Base-by-base conservation (phyloP, 768 basidiomycete species). In the Rossbeevera mucosa region DNA sequence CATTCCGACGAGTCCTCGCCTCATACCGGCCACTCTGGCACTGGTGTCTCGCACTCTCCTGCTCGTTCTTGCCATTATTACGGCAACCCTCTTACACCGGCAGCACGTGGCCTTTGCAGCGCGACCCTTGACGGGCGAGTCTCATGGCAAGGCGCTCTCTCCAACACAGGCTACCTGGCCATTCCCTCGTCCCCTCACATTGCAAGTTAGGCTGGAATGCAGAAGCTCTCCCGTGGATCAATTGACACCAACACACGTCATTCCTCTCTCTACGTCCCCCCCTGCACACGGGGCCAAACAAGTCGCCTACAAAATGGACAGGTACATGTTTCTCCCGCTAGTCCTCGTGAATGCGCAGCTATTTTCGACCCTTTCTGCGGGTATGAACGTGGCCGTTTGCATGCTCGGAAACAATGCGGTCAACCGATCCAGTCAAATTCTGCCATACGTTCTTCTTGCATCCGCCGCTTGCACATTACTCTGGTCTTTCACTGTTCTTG, bases 91-190 rank as follows among this genome's bases (percentile, higher is more conserved):
- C 13, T 51, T 55, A 36, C 52, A 44, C 14, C 51, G 43, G 42
- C 50, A 13, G 18, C 28, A 18, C 29, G 41, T 33, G 14, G 7
- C 45, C 13, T 7, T 25, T 16, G 28, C 41, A 16, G 28, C 31
- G 6, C 44, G 46, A 21, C 4, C 0, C 11, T 18, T 44, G 40
- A 31, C 30, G 21, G 36, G 48, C 18, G 48, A 47, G 6, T 41
- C 51, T 13, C 40, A 51, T 30, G 41, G 24, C 50, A 54, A 48
- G 42, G 45, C 41, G 24, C 47, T 50, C 21, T 68, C 69, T 30
- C 64, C 67, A 24, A 69, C 67, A 16, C 56, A 51, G 18, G 66
- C 50, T 20, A 69, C 67, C 1, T 70, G 67, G 67, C 67, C 67
- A 20, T 68, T 68, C 47, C 67, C 67, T 8, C 67, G 59, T 46